Conservation (phyloP, 108 stramenopile species). For the Nannochloropsis gaditana region DNA sequence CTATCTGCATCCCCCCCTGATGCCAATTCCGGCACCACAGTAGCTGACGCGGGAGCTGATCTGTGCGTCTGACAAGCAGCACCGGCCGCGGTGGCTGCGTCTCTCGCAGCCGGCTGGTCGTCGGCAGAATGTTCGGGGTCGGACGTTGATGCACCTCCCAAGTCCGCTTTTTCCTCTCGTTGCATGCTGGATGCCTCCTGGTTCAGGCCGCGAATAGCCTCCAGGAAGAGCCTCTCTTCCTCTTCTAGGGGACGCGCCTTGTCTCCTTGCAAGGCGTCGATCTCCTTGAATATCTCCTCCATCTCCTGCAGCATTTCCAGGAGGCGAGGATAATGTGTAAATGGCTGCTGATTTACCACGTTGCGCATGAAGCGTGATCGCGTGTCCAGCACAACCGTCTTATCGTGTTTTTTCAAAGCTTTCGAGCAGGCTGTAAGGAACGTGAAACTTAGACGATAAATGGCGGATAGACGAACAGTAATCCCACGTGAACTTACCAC, state of each 20-base stretch:
- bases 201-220: constrained; percentile 41
- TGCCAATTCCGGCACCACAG: not conserved
- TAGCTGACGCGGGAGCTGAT: not conserved
- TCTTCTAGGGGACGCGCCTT: constrained; percentile 23
- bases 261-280: constrained; percentile 22
- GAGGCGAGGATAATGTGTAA: constrained; percentile 28
- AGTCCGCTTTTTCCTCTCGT: constrained; percentile 6
- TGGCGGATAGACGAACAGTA: not conserved
- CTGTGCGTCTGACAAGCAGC: not conserved
- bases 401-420: constrained; percentile 99
- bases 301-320: constrained; percentile 26
- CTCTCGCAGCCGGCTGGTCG: not conserved
- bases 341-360: constrained; percentile 35
- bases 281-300: constrained; percentile 24
- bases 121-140: not conserved
- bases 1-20: not conserved
- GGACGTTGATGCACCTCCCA: not conserved
- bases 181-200: constrained; percentile 26
- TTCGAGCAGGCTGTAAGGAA: constrained; percentile 69
- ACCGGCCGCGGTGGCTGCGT: not conserved
- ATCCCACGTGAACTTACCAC: constrained; percentile 32
- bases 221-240: constrained; percentile 49
- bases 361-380: constrained; percentile 28
- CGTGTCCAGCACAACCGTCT: constrained; percentile 66
- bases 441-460: not conserved